These are phyloP conservation scores for Corymbia maculata DNA, from an alignment of 345 rosid species.

Conservation along the genomic window DNA sequence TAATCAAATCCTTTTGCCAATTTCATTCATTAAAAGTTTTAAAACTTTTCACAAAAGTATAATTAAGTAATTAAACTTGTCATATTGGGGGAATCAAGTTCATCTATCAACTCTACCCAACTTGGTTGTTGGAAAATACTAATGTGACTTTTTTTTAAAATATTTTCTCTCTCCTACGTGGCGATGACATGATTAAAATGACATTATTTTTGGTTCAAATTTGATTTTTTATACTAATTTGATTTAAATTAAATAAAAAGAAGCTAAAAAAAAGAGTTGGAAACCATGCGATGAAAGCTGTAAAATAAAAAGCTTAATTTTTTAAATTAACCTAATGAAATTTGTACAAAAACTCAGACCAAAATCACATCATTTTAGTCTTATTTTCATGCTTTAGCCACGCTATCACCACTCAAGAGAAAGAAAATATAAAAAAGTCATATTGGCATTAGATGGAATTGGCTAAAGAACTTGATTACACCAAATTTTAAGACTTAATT, in stretches of 20 bases:
- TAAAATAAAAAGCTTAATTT: no score
- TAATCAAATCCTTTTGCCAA: background rate
- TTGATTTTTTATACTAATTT: no score
- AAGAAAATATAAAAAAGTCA: background rate
- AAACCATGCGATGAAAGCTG: background rate
- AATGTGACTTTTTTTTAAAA: background rate
- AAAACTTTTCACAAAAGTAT: background rate
- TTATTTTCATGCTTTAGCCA: background rate
- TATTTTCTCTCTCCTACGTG: background rate
- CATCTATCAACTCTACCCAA: background rate
- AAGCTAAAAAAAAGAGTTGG: background rate
- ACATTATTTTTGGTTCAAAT: background rate
- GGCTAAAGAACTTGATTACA: background rate
- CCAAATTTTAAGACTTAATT: no score
- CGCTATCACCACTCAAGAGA: accelerated
- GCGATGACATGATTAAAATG: background rate
- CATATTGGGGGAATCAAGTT: background rate
- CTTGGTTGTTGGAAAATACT: background rate
- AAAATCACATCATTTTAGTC: background rate
- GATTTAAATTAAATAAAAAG: no score
- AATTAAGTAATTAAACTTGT: no score
- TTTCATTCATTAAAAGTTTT: accelerated
- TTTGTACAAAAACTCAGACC: background rate
- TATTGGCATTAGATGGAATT: background rate
- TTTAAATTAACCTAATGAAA: no score